Base-by-base conservation (phyloP, 148 eudicot species). In the Amaranthus hypochondriacus region DNA sequence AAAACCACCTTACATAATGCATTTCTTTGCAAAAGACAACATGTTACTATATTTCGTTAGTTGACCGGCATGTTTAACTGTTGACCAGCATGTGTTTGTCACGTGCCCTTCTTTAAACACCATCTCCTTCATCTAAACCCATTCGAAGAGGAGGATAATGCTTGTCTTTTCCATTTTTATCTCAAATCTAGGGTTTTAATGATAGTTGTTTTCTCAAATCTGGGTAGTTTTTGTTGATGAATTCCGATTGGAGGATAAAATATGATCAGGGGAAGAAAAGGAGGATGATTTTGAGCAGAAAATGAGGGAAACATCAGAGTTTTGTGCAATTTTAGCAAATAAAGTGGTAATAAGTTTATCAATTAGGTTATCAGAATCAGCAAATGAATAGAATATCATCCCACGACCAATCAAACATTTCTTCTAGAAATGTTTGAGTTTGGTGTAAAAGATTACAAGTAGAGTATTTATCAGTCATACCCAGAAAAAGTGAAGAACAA, bases 331-430 rank as follows among this genome's bases (percentile, higher is more conserved):
- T 68, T 86, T 89, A 18, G 86, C 87, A 4, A 85, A 71, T 55
- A 91, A 86, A 7, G 89, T 79, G 42, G 72, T 80, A 42, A 89
- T 68, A 15, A 91, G 89, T 76, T 81, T 87, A 11, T 87, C 84
- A 51, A 89, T 46, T 0, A 91, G 85, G 47, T 89, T 87, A 66
- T 69, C 79, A 0, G 85, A 81, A 64, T 89, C 89, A 13, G 94
- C 92, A 53, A 55, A 68, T 10, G 67, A 14, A 49, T 82, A 78
- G 76, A 5, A 92, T 49, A 50, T 92, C 94, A 51, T 0, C 60
- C 86, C 92, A 88, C 4, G 89, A 81, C 94, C 97, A 92, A 54
- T 89, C 65, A 56, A 83, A 86, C 79, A 89, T 84, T 3, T 84
- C 85, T 76, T 82, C 79, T 14, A 92, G 88, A 76, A 92, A 84